A percentile compares a stretch with the other conserved stretches of the same genome.
Evolutionary conservation across 306 rosid genomes (phyloP).

Genomic region (Mucuna pruriens): DNA sequence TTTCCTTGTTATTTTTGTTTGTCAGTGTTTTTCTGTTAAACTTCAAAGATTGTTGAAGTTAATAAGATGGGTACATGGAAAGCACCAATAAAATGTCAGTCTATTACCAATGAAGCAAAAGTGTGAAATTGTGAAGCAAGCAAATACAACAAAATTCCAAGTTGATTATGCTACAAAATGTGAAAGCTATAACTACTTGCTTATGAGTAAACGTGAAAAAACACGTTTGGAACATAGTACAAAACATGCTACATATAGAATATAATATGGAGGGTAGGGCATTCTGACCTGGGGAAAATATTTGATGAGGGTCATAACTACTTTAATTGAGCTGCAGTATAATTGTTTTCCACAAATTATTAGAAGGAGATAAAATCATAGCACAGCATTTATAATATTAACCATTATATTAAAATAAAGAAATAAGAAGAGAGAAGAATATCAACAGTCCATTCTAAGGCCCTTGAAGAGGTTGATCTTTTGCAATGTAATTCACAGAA

Average conservation of each 20-base stretch:
- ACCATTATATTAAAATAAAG: neutral
- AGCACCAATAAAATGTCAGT: neutral
- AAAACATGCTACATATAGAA: too few relatives aligned
- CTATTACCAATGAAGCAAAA: neutral
- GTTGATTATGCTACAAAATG: too few relatives aligned
- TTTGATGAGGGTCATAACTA: slow-evolving; percentile 71
- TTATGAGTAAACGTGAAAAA: too few relatives aligned
- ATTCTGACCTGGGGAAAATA: slow-evolving; percentile 84
- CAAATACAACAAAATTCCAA: neutral
- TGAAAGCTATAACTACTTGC: too few relatives aligned
- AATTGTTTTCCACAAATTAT: neutral
- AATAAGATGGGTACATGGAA: neutral
- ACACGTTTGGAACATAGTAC: too few relatives aligned
- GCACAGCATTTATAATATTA: neutral
- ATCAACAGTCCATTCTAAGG: slow-evolving; percentile 4
- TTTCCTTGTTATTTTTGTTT: slow-evolving; percentile 7
- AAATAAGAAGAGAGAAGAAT: slow-evolving; percentile 2
- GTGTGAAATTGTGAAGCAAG: neutral
- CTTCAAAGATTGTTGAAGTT: neutral
- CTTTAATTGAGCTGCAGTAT: slow-evolving; percentile 78
- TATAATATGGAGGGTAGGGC: neutral
- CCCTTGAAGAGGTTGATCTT: neutral
- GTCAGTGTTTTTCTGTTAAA: neutral
- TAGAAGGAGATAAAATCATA: neutral
- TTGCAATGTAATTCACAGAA: neutral